phyloP scores from a whole-genome alignment of 139 green algal species.

The Chlamydomonas applanata region DNA sequence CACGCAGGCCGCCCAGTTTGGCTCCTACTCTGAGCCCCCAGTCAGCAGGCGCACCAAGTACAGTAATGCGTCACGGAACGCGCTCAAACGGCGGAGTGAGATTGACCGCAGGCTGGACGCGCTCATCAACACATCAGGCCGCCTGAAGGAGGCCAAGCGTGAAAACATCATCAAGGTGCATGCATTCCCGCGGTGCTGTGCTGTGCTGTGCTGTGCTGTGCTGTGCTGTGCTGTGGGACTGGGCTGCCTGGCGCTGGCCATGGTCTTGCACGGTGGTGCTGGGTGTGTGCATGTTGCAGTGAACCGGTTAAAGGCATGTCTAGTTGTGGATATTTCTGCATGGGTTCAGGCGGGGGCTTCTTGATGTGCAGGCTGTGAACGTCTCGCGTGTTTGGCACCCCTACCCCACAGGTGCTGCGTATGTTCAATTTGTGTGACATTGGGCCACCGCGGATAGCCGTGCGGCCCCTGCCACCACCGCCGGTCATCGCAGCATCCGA shows the following conservation, averaged over 20 bases:
- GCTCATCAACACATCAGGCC: constrained; percentile 51
- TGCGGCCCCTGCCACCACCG: not conserved
- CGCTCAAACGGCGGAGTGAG: constrained; percentile 60
- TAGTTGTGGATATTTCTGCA: too few relatives aligned
- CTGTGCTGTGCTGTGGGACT: too few relatives aligned
- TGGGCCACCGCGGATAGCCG: not conserved
- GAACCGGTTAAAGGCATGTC: too few relatives aligned
- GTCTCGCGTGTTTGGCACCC: too few relatives aligned
- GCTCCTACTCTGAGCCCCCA: not conserved
- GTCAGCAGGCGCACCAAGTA: not conserved
- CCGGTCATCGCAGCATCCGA: not conserved
- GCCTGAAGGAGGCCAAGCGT: constrained; percentile 50
- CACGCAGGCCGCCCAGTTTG: too few relatives aligned
- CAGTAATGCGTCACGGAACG: constrained; percentile 1
- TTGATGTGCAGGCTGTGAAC: too few relatives aligned
- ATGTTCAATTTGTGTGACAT: constrained; percentile 94
- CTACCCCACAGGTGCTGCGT: constrained; percentile 56
- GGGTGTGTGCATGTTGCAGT: too few relatives aligned
- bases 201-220: too few relatives aligned
- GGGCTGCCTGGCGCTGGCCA: too few relatives aligned
- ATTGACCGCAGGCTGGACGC: constrained; percentile 77
- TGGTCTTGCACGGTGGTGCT: too few relatives aligned
- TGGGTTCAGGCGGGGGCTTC: too few relatives aligned
- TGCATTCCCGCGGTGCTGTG: too few relatives aligned
- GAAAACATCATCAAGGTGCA: constrained; percentile 67